phyloP scores from a whole-genome alignment of 345 rosid species.

The Eucalyptus sp. region DNA sequence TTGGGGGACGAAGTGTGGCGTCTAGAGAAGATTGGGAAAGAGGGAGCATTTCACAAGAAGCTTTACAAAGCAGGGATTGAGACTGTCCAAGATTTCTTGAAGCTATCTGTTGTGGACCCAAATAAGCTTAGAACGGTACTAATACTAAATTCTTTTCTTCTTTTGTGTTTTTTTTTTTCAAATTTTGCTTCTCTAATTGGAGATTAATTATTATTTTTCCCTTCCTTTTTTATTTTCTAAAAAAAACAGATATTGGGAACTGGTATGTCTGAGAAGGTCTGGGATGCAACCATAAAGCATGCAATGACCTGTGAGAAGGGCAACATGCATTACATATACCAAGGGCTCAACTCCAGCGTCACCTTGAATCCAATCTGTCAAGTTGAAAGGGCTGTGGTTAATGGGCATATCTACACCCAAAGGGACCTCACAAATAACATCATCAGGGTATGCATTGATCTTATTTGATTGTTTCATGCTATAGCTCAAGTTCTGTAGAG shows the following conservation, averaged over 20 bases:
- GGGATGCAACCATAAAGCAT: slow-evolving; percentile 69
- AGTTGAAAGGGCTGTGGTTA: slow-evolving; percentile 26
- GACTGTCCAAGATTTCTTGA: slow-evolving; percentile 75
- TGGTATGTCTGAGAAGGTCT: slow-evolving; percentile 74
- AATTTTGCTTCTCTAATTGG: background rate
- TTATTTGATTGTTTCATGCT: background rate
- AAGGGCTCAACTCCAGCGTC: slow-evolving; percentile 13
- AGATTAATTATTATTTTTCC: background rate
- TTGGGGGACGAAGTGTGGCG: slow-evolving; percentile 85
- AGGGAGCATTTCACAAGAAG: slow-evolving; percentile 78
- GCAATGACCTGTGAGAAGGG: slow-evolving; percentile 65
- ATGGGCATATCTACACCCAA: slow-evolving; percentile 23
- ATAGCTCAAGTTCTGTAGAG: background rate
- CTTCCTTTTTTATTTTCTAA: background rate
- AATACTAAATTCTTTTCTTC: background rate
- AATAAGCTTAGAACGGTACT: slow-evolving; percentile 40
- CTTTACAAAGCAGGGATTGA: slow-evolving; percentile 21
- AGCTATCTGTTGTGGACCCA: slow-evolving; percentile 41
- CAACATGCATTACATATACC: slow-evolving; percentile 27
- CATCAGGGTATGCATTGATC: slow-evolving; percentile 22
- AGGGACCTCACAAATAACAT: slow-evolving; percentile 7
- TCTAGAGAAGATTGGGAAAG: slow-evolving; percentile 80
- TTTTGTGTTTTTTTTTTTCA: background rate
- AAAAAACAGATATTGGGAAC: slow-evolving; percentile 43
- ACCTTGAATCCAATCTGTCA: slow-evolving; percentile 66